These are phyloP conservation scores for Bacidia rubella DNA, from an alignment of 495 filamentous ascomycete species.

Conservation along the genomic window DNA sequence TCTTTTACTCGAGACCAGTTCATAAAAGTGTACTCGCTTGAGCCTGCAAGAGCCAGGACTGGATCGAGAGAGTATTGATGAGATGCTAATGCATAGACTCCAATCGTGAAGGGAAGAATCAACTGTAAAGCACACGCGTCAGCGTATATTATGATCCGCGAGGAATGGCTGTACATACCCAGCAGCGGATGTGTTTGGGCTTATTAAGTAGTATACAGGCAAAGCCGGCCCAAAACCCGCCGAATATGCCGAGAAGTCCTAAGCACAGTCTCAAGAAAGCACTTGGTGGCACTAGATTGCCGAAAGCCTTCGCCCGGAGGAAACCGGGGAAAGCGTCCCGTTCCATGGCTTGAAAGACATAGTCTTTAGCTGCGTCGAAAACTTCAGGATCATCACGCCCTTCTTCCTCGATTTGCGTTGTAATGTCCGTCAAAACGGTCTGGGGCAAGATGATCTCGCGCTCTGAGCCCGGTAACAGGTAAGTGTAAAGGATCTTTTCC, in stretches of 20 bases:
- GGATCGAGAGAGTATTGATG: conserved; percentile 95
- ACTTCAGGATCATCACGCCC: conserved; percentile 91
- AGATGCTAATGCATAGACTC: conserved; percentile 72
- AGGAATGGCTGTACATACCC: conserved; percentile 45
- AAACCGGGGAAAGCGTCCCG: conserved; percentile 96
- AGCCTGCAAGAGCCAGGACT: conserved; percentile 71
- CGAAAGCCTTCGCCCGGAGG: conserved; percentile 82
- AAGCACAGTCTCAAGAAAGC: conserved; percentile 69
- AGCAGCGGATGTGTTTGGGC: conserved; percentile 57
- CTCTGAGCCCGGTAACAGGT: conserved; percentile 80
- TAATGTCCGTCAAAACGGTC: conserved; percentile 68
- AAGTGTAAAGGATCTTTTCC: conserved; percentile 96
- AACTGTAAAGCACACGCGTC: conserved; percentile 38
- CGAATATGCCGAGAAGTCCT: conserved; percentile 78
- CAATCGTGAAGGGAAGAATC: conserved; percentile 85
- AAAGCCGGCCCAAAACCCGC: conserved; percentile 87
- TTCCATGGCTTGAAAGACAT: conserved; percentile 99
- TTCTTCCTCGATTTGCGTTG: conserved; percentile 69
- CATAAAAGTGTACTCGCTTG: conserved; percentile 92
- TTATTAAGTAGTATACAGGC: conserved; percentile 81
- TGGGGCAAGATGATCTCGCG: conserved; percentile 88
- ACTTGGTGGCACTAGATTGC: conserved; percentile 83
- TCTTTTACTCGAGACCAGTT: conserved; percentile 75
- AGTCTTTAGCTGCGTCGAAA: conserved; percentile 95
- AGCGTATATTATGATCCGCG: not conserved